Conservation (phyloP, 1,284 basidiomycete species). For the Chalciporus sp. region DNA sequence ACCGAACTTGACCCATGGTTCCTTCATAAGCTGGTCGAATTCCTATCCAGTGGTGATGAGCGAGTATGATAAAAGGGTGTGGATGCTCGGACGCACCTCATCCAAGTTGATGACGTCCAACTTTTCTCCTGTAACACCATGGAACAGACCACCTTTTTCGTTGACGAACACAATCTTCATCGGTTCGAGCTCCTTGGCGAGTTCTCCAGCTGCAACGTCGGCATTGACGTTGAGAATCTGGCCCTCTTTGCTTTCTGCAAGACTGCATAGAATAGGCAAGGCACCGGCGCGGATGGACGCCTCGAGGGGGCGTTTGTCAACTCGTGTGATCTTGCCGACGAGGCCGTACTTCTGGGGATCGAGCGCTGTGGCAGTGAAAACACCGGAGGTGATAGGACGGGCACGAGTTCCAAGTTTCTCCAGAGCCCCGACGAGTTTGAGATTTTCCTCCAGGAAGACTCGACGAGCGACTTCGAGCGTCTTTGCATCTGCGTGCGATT, state of each 20-base stretch:
- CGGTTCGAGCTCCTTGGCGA: conserved; percentile 96
- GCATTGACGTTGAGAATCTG: conserved; percentile 98
- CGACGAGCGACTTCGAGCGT: conserved; percentile 90
- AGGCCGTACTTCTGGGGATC: conserved; percentile 94
- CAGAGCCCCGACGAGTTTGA: conserved; percentile 88
- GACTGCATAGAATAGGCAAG: conserved; percentile 88
- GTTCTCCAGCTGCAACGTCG: conserved; percentile 93
- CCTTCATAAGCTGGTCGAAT: conserved; percentile 96
- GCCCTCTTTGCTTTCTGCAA: conserved; percentile 89
- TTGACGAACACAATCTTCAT: conserved; percentile 99
- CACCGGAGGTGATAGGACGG: conserved; percentile 93
- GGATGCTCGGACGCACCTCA: conserved; percentile 59
- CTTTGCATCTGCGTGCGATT: conserved; percentile 67
- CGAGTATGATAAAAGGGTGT: conserved; percentile 1
- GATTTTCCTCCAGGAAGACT: conserved; percentile 95
- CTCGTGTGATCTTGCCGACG: conserved; percentile 89
- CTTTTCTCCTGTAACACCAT: conserved; percentile 95
- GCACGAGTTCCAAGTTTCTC: conserved; percentile 93
- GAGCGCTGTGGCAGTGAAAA: conserved; percentile 94
- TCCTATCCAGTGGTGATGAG: conserved; percentile 54
- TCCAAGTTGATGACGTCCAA: conserved; percentile 96
- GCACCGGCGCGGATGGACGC: conserved; percentile 93
- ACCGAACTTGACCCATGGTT: conserved; percentile 99
- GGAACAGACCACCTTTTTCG: conserved; percentile 98
- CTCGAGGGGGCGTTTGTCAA: conserved; percentile 94